These are phyloP conservation scores for Sporothrix pallida DNA, from an alignment of 2,329 filamentous ascomycete species.

Conservation along the genomic window DNA sequence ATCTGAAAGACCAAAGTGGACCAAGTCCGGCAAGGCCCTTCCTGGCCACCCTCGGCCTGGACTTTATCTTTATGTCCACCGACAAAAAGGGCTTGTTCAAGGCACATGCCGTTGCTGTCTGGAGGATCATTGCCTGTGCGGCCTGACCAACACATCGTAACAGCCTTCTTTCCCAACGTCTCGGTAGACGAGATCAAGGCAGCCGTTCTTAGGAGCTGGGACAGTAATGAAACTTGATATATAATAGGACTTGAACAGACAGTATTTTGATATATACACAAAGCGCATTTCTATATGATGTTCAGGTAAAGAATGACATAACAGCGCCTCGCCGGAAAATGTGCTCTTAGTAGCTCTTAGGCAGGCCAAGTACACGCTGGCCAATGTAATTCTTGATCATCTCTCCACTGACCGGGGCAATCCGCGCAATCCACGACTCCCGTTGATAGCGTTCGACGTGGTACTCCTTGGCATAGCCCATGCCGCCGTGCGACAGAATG, in stretches of 20 bases:
- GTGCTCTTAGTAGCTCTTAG: conserved; percentile 64
- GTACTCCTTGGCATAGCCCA: conserved; percentile 69
- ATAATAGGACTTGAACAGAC: no score
- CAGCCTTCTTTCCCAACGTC: no score
- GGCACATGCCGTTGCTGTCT: neutral
- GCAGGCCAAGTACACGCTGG: conserved; percentile 70
- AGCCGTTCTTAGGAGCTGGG: neutral
- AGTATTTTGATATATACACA: no score
- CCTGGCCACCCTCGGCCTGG: neutral
- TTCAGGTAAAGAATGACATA: no score
- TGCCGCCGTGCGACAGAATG: conserved; percentile 64
- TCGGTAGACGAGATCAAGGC: neutral
- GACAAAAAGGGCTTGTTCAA: neutral
- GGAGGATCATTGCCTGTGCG: neutral
- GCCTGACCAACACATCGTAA: neutral
- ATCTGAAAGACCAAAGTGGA: neutral
- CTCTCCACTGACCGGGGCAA: conserved; percentile 69
- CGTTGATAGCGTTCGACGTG: conserved; percentile 69
- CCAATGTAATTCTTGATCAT: conserved; percentile 78
- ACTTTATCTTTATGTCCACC: neutral
- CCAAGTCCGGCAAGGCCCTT: neutral
- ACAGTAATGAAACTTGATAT: no score
- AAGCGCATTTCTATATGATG: no score
- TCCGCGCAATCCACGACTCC: conserved; percentile 67
- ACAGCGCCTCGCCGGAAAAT: no score